These are phyloP conservation scores for Umbelopsis sp. DNA, from an alignment of 371 early-diverging fungal species.

Conservation along the genomic window DNA sequence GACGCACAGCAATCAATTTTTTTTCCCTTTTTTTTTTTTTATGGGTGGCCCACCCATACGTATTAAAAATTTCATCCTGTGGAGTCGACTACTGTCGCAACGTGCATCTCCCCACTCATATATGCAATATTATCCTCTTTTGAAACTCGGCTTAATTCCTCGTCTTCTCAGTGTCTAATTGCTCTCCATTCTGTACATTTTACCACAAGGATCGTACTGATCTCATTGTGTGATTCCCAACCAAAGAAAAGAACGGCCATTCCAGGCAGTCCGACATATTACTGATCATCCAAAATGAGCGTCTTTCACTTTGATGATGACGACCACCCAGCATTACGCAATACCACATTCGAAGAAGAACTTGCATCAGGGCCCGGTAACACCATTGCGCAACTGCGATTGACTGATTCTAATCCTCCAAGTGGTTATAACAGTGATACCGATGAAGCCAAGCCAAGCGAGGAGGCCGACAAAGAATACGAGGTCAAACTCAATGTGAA, in stretches of 20 bases:
- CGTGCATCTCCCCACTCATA: not conserved
- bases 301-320: conserved; percentile 10
- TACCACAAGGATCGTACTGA: not conserved
- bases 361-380: conserved; percentile 11
- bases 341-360: not conserved
- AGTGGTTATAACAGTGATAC: conserved; percentile 48
- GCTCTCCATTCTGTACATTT: not conserved
- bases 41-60: too few species aligned
- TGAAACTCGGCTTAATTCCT: conserved; percentile 13
- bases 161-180: conserved; percentile 13
- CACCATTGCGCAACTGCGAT: conserved; percentile 4
- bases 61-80: too few species aligned
- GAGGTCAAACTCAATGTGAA: conserved; percentile 31
- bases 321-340: conserved; percentile 5
- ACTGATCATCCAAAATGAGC: not conserved
- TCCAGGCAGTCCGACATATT: not conserved
- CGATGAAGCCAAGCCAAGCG: conserved; percentile 42
- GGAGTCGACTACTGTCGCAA: too few species aligned
- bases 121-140: conserved; percentile 17
- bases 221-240: not conserved
- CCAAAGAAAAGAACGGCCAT: too few species aligned
- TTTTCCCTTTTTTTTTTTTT: conserved; percentile 2
- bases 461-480: conserved; percentile 23
- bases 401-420: conserved; percentile 35
- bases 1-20: conserved; percentile 19